Base-by-base conservation (phyloP, 805 yeast genomes). In the Barnettozyma siamensis region DNA sequence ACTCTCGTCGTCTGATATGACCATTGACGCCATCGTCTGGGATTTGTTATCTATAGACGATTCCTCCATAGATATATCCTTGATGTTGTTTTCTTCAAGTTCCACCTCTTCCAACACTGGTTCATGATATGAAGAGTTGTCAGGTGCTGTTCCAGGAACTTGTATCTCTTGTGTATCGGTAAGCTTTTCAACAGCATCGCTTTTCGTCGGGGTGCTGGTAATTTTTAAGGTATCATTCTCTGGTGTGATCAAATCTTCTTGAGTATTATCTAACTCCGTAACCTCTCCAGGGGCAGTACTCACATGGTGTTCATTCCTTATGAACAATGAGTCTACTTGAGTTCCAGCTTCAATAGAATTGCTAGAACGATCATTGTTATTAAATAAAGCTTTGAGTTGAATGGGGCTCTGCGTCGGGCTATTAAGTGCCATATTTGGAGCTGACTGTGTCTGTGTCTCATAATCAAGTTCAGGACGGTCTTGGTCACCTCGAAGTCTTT, bases 71-170 rank as follows among this genome's bases (percentile, higher is more conserved):
- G n/a, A n/a, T n/a, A n/a, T n/a, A n/a, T n/a, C n/a, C n/a, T n/a
- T n/a, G 4, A 31, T 29, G 12, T 44, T 45, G 3, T 5, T 26
- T 13, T 4, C 33, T 10, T 31, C 24, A 19, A 11, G 13, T 5
- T 30, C 34, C 2, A 9, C 16, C 7, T 21, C n/a, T 19, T 29
- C 26, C 6, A 7, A 10, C 8, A 13, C 7, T 15, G 30, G n/a
- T 23, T 33, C 15, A 7, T 13, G 24, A 7, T 35, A 37, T 2
- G 27, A 9, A 6, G 32, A 31, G 24, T 37, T 32, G 24, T 52
- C 58, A 17, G 57, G 57, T 2, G 55, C 55, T 3, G 58, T 55
- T 2, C 57, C 58, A 18, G 46, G 45, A 7, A 53, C 54, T 21
- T 55, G 58, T 2, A 52, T 31, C 4, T 50, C 53, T 27, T 45